Conservation (phyloP, 129 eudicot species). For the Kitagawia praeruptora region DNA sequence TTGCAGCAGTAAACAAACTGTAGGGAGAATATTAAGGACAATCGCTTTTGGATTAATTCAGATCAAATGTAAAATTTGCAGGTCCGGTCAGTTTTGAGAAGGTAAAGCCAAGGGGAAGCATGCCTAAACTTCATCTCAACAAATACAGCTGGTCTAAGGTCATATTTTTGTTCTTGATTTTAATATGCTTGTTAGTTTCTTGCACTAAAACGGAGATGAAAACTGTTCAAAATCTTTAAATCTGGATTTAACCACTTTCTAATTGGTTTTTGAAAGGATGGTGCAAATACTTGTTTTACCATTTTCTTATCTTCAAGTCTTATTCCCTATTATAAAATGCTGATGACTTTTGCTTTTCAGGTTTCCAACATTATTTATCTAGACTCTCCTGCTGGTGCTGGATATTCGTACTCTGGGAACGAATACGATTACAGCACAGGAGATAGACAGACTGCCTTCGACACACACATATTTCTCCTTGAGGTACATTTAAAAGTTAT, state of each 20-base stretch:
- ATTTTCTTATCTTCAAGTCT: background rate
- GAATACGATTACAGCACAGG: conserved; percentile 53
- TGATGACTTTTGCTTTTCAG: conserved; percentile 21
- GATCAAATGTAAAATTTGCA: conserved; percentile 16
- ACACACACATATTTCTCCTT: conserved; percentile 74
- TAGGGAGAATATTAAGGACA: background rate
- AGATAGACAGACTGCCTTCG: conserved; percentile 70
- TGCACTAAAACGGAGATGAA: background rate
- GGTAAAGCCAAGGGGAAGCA: conserved; percentile 36
- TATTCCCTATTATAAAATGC: background rate
- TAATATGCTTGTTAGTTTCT: background rate
- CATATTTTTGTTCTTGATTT: background rate
- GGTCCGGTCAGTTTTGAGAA: conserved; percentile 82
- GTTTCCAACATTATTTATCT: conserved; percentile 73
- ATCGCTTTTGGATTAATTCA: background rate
- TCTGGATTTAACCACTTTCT: background rate
- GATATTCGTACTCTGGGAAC: conserved; percentile 64
- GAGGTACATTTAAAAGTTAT: conserved; percentile 33
- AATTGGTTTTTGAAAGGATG: background rate
- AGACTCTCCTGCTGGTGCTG: conserved; percentile 95
- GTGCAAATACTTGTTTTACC: background rate
- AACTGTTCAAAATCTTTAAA: background rate
- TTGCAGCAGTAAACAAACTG: background rate
- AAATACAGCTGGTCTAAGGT: conserved; percentile 87
- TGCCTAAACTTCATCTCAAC: conserved; percentile 75